phyloP scores from a whole-genome alignment of 164 flowering plant genomes.

The Chloranthus sessilifolius region DNA sequence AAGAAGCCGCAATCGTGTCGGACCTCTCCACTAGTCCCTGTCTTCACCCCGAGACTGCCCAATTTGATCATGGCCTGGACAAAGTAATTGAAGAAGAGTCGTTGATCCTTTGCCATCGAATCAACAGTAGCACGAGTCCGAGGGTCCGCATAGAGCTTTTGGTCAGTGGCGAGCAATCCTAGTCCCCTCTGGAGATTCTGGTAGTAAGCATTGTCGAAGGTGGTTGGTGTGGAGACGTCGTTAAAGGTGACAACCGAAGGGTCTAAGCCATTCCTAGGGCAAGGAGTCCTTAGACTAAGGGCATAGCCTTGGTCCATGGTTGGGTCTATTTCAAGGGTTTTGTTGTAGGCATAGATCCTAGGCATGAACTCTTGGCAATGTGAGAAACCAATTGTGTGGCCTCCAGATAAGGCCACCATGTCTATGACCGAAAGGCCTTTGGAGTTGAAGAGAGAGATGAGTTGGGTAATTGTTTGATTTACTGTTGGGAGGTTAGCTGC shows the following conservation, averaged over 20 bases:
- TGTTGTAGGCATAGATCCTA: slow-evolving; percentile 38
- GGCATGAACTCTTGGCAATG: slow-evolving; percentile 62
- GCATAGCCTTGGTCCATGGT: slow-evolving; percentile 45
- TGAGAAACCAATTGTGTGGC: slow-evolving; percentile 75
- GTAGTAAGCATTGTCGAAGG: slow-evolving; percentile 64
- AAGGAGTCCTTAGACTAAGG: slow-evolving; percentile 32
- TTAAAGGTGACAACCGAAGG: slow-evolving; percentile 63
- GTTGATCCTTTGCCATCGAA: slow-evolving; percentile 37
- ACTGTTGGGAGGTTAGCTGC: slow-evolving; percentile 41
- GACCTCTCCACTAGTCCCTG: slow-evolving; percentile 43
- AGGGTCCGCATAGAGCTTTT: slow-evolving; percentile 31
- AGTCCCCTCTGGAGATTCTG: slow-evolving; percentile 55
- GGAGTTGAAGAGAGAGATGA: slow-evolving; percentile 30
- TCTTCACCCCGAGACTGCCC: slow-evolving; percentile 33
- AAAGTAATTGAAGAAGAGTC: slow-evolving; percentile 48
- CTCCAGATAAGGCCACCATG: slow-evolving; percentile 71
- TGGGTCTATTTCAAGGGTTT: slow-evolving; percentile 25
- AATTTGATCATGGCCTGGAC: slow-evolving; percentile 62
- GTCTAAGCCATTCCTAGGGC: slow-evolving; percentile 33
- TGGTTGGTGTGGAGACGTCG: slow-evolving; percentile 61
- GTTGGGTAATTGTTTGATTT: slow-evolving; percentile 32
- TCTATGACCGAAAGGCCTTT: slow-evolving; percentile 41
- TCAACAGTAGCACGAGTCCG: slow-evolving; percentile 42
- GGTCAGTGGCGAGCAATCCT: slow-evolving; percentile 59
- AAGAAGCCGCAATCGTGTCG: slow-evolving; percentile 44